phyloP scores from a whole-genome alignment of 1,284 basidiomycete genomes.

The Somion occarium region DNA sequence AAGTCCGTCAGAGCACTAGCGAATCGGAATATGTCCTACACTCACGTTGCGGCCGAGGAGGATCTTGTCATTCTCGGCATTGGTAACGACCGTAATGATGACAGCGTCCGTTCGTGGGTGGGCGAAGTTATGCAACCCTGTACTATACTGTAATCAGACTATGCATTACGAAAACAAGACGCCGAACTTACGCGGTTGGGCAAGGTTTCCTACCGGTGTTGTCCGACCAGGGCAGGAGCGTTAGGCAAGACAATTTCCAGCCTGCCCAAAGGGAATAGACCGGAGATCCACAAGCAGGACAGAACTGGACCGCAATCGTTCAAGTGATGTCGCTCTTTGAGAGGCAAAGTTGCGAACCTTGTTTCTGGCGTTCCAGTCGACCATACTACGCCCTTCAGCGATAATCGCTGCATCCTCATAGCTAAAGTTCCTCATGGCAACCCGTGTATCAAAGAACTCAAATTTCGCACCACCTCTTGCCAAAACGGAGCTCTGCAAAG shows the following conservation, averaged over 20 bases:
- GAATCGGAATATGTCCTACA: conserved; percentile 10
- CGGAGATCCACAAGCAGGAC: conserved; percentile 79
- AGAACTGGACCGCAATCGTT: conserved; percentile 53
- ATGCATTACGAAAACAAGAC: neutral
- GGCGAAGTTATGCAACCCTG: conserved; percentile 83
- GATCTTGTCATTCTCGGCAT: conserved; percentile 74
- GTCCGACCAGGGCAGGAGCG: conserved; percentile 67
- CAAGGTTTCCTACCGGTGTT: conserved; percentile 60
- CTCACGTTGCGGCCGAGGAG: conserved; percentile 83
- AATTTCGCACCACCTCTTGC: conserved; percentile 36
- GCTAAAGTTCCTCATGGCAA: conserved; percentile 51
- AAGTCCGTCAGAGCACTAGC: neutral
- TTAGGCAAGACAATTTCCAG: conserved; percentile 86
- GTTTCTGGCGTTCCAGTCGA: conserved; percentile 88
- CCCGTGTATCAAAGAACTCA: conserved; percentile 67
- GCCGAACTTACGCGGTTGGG: conserved; percentile 52
- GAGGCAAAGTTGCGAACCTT: conserved; percentile 42
- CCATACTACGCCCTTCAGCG: conserved; percentile 72
- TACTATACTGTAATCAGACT: conserved; percentile 47
- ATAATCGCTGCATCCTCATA: conserved; percentile 67
- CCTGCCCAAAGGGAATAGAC: conserved; percentile 92
- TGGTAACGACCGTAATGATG: conserved; percentile 89
- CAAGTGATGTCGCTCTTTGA: neutral
- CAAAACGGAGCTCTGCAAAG: conserved; percentile 37
- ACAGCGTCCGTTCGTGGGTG: conserved; percentile 88